These are phyloP conservation scores for Neurospora sp. DNA, from an alignment of 495 filamentous ascomycete species.

Conservation along the genomic window DNA sequence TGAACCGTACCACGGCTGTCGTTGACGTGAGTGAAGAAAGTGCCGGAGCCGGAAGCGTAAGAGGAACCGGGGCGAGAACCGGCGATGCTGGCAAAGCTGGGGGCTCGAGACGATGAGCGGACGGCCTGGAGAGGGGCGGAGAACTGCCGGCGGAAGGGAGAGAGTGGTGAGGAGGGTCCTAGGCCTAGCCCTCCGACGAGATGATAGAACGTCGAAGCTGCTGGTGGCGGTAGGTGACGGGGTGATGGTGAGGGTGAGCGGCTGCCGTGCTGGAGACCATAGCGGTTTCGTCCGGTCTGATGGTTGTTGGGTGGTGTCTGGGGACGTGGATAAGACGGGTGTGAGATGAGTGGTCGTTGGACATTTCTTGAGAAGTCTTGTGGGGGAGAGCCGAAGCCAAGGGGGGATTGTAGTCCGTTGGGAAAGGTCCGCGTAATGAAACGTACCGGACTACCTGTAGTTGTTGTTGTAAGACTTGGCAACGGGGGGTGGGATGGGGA, in stretches of 20 bases:
- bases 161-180: slow-evolving; percentile 20
- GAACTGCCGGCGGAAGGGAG: slow-evolving; percentile 20
- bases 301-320: not conserved
- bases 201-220: slow-evolving; percentile 22
- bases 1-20: slow-evolving; percentile 12
- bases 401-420: not conserved
- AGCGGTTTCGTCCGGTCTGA: not conserved
- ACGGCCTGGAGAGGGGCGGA: slow-evolving; percentile 2
- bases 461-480: not conserved
- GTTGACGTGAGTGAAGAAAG: not conserved
- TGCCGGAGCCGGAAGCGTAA: not conserved
- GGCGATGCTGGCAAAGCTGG: not conserved
- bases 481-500: not conserved
- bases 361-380: no score
- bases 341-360: no score
- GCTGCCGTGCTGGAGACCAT: not conserved
- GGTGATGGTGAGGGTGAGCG: not conserved
- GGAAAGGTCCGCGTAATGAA: not conserved
- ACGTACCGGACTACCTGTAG: not conserved
- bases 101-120: not conserved
- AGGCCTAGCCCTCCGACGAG: slow-evolving; percentile 15
- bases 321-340: not conserved
- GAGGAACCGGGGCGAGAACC: not conserved
- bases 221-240: slow-evolving; percentile 2
- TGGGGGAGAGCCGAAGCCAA: no score